Percentiles rank a stretch among this genome's conserved stretches.
These are phyloP conservation scores for Citrullus amarus DNA, from an alignment of 306 rosid species.

Conservation along the genomic window DNA sequence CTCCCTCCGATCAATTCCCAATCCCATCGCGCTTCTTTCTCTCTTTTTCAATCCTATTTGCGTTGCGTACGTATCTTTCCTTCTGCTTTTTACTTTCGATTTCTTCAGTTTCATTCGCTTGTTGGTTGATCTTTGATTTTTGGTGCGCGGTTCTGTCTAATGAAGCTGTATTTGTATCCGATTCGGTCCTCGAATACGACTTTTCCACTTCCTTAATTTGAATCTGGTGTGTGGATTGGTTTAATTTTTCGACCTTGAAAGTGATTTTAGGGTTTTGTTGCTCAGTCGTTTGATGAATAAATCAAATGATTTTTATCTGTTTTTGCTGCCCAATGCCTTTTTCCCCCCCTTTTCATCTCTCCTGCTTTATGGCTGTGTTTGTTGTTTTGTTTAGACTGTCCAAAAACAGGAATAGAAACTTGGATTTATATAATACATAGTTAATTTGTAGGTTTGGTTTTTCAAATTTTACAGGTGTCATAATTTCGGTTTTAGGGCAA, in stretches of 20 bases:
- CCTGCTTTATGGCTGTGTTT: not conserved
- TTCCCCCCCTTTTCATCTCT: no score
- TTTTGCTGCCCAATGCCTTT: not conserved
- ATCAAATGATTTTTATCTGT: not conserved
- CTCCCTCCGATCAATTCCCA: not conserved
- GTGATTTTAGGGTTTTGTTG: not conserved
- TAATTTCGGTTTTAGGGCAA: not conserved
- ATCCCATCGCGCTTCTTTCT: not conserved
- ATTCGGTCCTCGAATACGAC: not conserved
- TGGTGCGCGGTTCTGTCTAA: not conserved
- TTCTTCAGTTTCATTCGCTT: not conserved
- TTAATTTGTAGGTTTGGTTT: not conserved
- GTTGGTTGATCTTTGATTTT: not conserved
- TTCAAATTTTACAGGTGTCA: not conserved
- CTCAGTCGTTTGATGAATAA: not conserved
- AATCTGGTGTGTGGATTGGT: not conserved
- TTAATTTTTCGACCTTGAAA: not conserved
- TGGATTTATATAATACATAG: not conserved
- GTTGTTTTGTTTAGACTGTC: not conserved
- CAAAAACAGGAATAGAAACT: not conserved
- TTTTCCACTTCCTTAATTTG: not conserved
- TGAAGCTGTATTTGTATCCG: not conserved
- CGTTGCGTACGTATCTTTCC: not conserved
- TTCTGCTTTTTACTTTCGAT: not conserved
- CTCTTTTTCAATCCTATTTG: not conserved